A percentile compares a stretch with the other conserved stretches of the same genome.
Evolutionary conservation across 345 rosid species (phyloP).

Genomic region (Linum trigynum): DNA sequence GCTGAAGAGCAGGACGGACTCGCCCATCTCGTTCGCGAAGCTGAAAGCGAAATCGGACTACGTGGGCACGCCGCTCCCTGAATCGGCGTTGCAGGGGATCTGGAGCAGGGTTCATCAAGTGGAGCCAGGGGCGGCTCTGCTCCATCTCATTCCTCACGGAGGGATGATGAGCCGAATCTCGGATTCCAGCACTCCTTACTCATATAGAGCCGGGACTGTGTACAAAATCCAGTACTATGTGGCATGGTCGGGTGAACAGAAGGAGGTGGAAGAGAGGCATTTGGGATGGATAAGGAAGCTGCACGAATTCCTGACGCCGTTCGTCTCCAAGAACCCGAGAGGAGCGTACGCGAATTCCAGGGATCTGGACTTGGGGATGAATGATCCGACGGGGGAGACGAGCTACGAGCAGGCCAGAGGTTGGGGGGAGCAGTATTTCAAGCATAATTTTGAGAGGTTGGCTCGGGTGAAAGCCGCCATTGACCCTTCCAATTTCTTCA

Average conservation of each 20-base stretch:
- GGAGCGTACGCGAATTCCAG: not conserved
- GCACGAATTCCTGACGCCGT: not conserved
- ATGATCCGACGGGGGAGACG: not conserved
- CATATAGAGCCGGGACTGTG: not conserved
- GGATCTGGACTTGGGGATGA: not conserved
- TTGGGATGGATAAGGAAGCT: not conserved
- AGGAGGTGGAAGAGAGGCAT: not conserved
- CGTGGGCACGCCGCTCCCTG: not conserved
- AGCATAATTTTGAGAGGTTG: not conserved
- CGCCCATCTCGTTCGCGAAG: no score
- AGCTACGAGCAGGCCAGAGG: not conserved
- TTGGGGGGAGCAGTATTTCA: conserved; percentile 4
- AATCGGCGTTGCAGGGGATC: not conserved
- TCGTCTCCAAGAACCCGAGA: conserved; percentile 2
- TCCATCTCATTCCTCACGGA: not conserved
- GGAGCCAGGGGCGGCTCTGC: not conserved
- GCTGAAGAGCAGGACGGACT: not conserved
- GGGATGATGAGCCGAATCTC: not conserved
- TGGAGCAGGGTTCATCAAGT: not conserved
- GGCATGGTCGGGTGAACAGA: not conserved
- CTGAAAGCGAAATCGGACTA: conserved; percentile 1
- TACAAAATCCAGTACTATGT: not conserved
- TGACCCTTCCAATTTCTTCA: conserved; percentile 1
- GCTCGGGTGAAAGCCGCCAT: not conserved
- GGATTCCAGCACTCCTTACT: not conserved